Evolutionary conservation across 1,284 basidiomycete genomes (phyloP).

Genomic region (Hemileia vastatrix): DNA sequence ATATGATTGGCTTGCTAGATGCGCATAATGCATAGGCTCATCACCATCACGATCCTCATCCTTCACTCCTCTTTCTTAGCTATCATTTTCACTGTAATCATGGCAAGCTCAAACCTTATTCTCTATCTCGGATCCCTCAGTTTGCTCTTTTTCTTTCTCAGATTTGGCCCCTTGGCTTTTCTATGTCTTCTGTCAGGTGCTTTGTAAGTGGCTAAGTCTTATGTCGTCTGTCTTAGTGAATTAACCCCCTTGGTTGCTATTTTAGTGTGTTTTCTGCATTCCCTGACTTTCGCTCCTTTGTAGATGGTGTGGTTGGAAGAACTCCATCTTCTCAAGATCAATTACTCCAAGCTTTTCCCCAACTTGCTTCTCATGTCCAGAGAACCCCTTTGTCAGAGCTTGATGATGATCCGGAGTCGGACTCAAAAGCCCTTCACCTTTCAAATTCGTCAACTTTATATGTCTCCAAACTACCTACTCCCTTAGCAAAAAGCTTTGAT

Average conservation of each 20-base stretch:
- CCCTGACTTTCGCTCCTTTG: slow-evolving; percentile 19
- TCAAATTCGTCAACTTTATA: not conserved
- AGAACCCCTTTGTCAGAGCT: not conserved
- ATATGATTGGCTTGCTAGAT: too few species aligned
- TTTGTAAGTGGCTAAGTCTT: slow-evolving; percentile 19
- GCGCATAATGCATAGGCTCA: too few species aligned
- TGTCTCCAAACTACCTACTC: slow-evolving; percentile 7
- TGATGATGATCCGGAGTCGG: not conserved
- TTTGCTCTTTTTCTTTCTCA: slow-evolving; percentile 6
- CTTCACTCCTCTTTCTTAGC: too few species aligned
- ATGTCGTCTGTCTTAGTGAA: not conserved
- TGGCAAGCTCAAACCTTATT: too few species aligned
- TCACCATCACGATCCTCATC: too few species aligned
- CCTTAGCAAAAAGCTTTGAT: not conserved
- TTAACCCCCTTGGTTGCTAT: not conserved
- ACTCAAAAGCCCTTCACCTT: not conserved
- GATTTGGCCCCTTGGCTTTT: slow-evolving; percentile 10
- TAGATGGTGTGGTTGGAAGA: slow-evolving; percentile 8
- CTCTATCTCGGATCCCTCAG: slow-evolving; percentile 4
- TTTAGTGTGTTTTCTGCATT: slow-evolving; percentile 11
- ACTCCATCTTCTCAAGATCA: slow-evolving; percentile 4
- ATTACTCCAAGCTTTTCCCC: not conserved
- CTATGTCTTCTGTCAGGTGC: slow-evolving; percentile 1
- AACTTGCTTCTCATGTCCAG: not conserved
- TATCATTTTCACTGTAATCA: too few species aligned